These are phyloP conservation scores for Russula sp. DNA, from an alignment of 768 basidiomycete genomes.

Conservation along the genomic window DNA sequence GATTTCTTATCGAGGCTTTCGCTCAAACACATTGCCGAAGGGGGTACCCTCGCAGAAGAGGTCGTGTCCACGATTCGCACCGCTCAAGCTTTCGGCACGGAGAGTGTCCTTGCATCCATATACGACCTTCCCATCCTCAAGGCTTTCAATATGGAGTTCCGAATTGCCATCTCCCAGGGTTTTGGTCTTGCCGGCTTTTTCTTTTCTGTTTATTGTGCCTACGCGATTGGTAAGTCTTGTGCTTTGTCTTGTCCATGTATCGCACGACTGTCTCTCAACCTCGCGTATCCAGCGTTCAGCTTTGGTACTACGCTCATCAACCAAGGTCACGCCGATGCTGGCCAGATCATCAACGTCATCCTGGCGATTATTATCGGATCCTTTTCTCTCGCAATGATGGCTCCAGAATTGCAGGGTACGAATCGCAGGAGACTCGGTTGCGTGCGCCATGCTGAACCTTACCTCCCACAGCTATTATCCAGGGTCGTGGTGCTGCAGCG, in stretches of 20 bases:
- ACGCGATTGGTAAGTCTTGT: slow-evolving; percentile 50
- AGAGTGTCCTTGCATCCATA: slow-evolving; percentile 49
- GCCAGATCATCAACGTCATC: slow-evolving; percentile 74
- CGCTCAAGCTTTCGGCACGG: slow-evolving; percentile 83
- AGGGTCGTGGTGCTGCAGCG: slow-evolving; percentile 83
- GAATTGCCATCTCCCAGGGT: slow-evolving; percentile 50
- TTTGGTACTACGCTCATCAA: slow-evolving; percentile 83
- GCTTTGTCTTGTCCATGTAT: neutral
- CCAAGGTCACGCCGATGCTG: slow-evolving; percentile 48
- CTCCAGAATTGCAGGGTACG: slow-evolving; percentile 76
- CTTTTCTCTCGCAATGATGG: slow-evolving; percentile 74
- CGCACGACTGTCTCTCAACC: neutral
- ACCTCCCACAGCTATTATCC: slow-evolving; percentile 51
- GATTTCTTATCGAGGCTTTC: slow-evolving; percentile 40
- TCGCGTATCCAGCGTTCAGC: slow-evolving; percentile 54
- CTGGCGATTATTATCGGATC: slow-evolving; percentile 78
- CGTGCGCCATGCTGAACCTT: neutral
- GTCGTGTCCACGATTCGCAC: slow-evolving; percentile 84
- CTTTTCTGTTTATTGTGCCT: slow-evolving; percentile 69
- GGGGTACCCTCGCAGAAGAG: slow-evolving; percentile 81
- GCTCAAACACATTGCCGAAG: slow-evolving; percentile 64
- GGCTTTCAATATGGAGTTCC: slow-evolving; percentile 45
- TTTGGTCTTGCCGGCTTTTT: slow-evolving; percentile 63
- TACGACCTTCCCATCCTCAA: slow-evolving; percentile 59
- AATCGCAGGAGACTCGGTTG: neutral